phyloP scores from a whole-genome alignment of 1,284 basidiomycete species.

The Boletus smithii region DNA sequence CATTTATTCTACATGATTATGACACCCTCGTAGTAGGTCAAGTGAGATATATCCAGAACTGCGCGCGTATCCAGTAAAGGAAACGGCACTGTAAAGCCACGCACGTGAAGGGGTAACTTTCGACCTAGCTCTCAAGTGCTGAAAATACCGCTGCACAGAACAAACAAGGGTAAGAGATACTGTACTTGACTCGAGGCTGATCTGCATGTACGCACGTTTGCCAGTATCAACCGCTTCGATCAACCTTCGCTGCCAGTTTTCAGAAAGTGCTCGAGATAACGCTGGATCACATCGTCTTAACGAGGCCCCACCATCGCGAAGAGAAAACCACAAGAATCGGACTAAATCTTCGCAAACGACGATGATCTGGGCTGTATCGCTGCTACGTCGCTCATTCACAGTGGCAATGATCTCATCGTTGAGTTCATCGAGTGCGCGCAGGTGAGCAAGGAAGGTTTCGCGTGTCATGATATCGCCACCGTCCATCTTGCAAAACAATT shows the following conservation, averaged over 20 bases:
- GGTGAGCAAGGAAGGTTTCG: constrained; percentile 18
- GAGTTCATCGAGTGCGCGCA: constrained; percentile 18
- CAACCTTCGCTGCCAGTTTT: constrained; percentile 27
- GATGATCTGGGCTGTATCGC: constrained; percentile 33
- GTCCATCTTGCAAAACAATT: constrained; percentile 24
- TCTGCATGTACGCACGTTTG: constrained; percentile 14
- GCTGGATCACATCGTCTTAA: constrained; percentile 16
- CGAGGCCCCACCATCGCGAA: constrained; percentile 27
- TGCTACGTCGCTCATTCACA: constrained; percentile 25
- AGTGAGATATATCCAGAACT: not conserved
- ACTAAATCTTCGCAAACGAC: constrained; percentile 27
- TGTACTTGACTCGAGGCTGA: not conserved
- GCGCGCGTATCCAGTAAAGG: not conserved
- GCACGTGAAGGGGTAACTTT: not conserved
- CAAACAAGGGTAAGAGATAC: not conserved
- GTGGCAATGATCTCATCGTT: constrained; percentile 24
- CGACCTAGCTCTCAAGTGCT: not conserved
- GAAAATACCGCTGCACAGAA: constrained; percentile 2
- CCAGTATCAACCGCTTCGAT: constrained; percentile 22
- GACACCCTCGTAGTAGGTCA: not conserved
- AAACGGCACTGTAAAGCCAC: not conserved
- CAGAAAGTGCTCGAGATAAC: constrained; percentile 18
- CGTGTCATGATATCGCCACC: constrained; percentile 29
- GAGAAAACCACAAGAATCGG: constrained; percentile 33
- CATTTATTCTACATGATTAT: not conserved